phyloP scores from a whole-genome alignment of 257 asterid genomes.

The Solanum bukasovii region DNA sequence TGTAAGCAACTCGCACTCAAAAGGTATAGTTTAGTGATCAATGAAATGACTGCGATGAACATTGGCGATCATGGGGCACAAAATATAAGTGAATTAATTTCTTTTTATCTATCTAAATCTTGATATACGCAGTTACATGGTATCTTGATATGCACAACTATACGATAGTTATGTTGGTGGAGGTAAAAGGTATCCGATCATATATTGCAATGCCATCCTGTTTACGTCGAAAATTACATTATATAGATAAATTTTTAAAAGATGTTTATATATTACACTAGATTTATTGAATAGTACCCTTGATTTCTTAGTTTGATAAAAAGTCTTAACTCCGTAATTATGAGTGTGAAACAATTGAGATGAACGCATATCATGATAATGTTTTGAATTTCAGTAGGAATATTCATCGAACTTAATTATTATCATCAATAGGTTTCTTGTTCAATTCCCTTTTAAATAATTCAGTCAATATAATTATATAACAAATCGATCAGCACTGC shows the following conservation, averaged over 20 bases:
- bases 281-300: background rate
- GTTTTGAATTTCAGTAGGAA: background rate
- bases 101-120: background rate
- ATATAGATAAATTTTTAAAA: no score
- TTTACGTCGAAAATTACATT: no score
- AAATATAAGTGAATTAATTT: background rate
- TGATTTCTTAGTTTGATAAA: background rate
- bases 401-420: background rate
- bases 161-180: background rate
- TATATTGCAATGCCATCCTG: background rate
- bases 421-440: background rate
- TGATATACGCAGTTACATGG: background rate
- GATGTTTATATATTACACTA: no score
- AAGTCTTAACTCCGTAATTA: background rate
- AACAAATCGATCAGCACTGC: conserved; percentile 6
- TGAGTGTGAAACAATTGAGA: background rate
- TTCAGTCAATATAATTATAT: background rate
- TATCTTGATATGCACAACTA: background rate
- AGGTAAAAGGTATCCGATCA: background rate
- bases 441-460: background rate
- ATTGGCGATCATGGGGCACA: background rate
- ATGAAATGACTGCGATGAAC: no score
- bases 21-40: background rate
- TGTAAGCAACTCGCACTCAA: background rate
- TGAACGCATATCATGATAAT: no score